A percentile compares a stretch with the other conserved stretches of the same genome.
phyloP scores from a whole-genome alignment of 169 alveolate genomes.

The Plasmodium vinckei region DNA sequence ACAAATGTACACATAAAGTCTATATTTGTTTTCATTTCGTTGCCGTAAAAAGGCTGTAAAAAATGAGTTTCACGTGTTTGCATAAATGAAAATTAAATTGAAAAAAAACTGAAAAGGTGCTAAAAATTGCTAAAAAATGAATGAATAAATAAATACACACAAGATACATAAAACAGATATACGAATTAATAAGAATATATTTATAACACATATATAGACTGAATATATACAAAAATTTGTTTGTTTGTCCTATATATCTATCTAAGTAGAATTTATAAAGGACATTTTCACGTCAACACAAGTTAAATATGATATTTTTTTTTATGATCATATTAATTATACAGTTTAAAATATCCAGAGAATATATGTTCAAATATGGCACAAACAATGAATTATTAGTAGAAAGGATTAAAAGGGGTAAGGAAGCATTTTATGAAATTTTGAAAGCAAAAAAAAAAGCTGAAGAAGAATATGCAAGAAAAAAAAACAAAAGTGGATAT shows the following conservation, averaged over 20 bases:
- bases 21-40: neutral
- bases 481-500: neutral
- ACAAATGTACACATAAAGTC: neutral
- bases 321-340: constrained; percentile 18
- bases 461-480: constrained; percentile 52
- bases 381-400: constrained; percentile 34
- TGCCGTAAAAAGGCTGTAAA: neutral
- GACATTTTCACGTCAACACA: neutral
- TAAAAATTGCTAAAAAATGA: too few species aligned
- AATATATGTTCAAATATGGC: constrained; percentile 55
- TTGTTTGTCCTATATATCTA: neutral
- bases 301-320: constrained; percentile 22
- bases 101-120: too few species aligned
- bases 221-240: neutral
- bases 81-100: too few species aligned
- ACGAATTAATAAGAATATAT: neutral
- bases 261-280: neutral
- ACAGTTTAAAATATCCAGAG: constrained; percentile 37
- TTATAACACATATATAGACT: neutral
- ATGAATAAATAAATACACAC: too few species aligned
- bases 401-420: constrained; percentile 70
- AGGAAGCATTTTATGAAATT: constrained; percentile 65
- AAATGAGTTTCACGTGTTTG: neutral
- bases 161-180: neutral
- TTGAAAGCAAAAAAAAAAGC: constrained; percentile 71